These are phyloP conservation scores for Lepidium sativum DNA, from an alignment of 345 rosid species.

Conservation along the genomic window DNA sequence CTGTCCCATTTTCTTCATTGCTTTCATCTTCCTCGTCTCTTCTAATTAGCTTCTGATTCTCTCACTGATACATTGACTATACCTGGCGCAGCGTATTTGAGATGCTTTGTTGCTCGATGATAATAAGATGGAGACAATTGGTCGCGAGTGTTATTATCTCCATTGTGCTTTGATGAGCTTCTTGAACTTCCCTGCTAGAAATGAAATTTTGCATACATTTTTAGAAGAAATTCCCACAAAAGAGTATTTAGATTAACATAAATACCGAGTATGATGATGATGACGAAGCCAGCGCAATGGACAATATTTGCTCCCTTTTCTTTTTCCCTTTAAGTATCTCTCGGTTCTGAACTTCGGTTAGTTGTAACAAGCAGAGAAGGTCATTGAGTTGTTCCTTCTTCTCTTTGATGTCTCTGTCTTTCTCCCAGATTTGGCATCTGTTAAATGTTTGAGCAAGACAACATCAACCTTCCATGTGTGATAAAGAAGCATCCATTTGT, in stretches of 20 bases:
- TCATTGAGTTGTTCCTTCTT: constrained; percentile 57
- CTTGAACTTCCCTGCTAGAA: constrained; percentile 36
- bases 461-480: not conserved
- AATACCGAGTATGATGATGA: constrained; percentile 32
- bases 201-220: not conserved
- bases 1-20: constrained; percentile 51
- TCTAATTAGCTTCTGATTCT: constrained; percentile 49
- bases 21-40: constrained; percentile 45
- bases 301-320: constrained; percentile 55
- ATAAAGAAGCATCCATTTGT: not conserved
- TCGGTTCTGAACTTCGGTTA: constrained; percentile 53
- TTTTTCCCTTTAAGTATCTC: constrained; percentile 52
- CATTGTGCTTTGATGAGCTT: constrained; percentile 38
- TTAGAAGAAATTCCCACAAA: not conserved
- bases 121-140: constrained; percentile 43
- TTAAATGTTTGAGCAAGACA: not conserved
- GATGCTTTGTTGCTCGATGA: constrained; percentile 67
- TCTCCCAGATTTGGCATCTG: constrained; percentile 67
- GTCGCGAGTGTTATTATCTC: constrained; percentile 27
- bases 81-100: constrained; percentile 49
- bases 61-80: constrained; percentile 39
- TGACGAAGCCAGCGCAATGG: constrained; percentile 49
- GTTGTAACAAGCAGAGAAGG: constrained; percentile 43
- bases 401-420: constrained; percentile 55
- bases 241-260: constrained; percentile 5